A percentile compares a stretch with the other conserved stretches of the same genome.
Evolutionary conservation across 225 moss, liverwort and hornwort genomes (phyloP).

Genomic region (Anthoceros angustus): DNA sequence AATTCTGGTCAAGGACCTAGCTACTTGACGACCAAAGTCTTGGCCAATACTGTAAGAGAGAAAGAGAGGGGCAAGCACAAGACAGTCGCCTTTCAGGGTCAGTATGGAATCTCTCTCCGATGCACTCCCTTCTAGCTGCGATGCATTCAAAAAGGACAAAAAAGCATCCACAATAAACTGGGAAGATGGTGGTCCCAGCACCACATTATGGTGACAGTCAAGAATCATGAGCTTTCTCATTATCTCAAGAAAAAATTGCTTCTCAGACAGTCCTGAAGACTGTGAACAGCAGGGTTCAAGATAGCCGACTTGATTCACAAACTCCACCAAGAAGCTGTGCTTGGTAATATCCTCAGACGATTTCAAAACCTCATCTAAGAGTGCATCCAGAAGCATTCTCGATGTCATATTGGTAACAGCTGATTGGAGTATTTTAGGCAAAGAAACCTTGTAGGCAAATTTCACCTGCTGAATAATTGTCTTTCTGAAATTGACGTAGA

Average conservation of each 20-base stretch:
- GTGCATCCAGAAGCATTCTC: slow-evolving; percentile 48
- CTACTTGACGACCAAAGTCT: slow-evolving; percentile 29
- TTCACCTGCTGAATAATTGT: slow-evolving; percentile 58
- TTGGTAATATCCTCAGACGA: slow-evolving; percentile 34
- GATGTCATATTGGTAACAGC: slow-evolving; percentile 38
- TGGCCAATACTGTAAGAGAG: slow-evolving; percentile 20
- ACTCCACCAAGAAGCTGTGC: slow-evolving; percentile 48
- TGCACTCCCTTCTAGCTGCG: slow-evolving; percentile 8
- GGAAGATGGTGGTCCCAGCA: slow-evolving; percentile 29
- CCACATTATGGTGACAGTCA: slow-evolving; percentile 24
- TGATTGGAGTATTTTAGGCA: slow-evolving; percentile 29
- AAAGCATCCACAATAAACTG: slow-evolving; percentile 40
- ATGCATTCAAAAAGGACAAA: slow-evolving; percentile 33
- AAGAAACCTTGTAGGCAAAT: slow-evolving; percentile 49
- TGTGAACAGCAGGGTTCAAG: slow-evolving; percentile 35
- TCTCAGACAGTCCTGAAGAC: slow-evolving; percentile 31
- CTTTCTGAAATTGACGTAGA: slow-evolving; percentile 77
- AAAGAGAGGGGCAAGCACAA: slow-evolving; percentile 41
- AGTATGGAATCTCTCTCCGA: slow-evolving; percentile 21
- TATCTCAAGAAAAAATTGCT: slow-evolving; percentile 58
- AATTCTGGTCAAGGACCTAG: slow-evolving; percentile 29
- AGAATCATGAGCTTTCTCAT: slow-evolving; percentile 55
- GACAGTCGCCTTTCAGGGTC: slow-evolving; percentile 35
- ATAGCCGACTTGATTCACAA: slow-evolving; percentile 29
- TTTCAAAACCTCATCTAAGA: slow-evolving; percentile 52